These are phyloP conservation scores for Pilasporangium apinafurcum DNA, from an alignment of 352 stramenopile genomes.

Conservation along the genomic window DNA sequence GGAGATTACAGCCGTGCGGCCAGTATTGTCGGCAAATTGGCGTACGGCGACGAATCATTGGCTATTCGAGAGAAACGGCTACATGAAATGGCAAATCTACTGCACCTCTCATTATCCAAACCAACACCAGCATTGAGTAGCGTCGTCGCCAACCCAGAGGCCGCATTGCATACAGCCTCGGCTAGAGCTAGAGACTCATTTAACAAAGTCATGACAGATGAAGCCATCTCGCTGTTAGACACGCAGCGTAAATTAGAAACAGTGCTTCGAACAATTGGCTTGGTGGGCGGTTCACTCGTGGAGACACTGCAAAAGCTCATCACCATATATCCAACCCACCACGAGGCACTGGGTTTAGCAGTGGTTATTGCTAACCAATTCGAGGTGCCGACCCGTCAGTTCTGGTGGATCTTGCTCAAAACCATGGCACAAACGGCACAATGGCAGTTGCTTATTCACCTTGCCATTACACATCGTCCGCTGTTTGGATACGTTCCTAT, in stretches of 20 bases:
- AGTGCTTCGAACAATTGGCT: constrained; percentile 19
- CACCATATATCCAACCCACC: constrained; percentile 31
- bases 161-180: too few relatives aligned
- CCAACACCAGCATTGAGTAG: background rate
- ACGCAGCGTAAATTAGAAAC: constrained; percentile 32
- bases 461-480: constrained; percentile 26
- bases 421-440: constrained; percentile 36
- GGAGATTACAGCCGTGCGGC: constrained; percentile 25
- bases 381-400: constrained; percentile 35
- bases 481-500: constrained; percentile 37
- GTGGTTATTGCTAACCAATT: constrained; percentile 37
- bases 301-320: constrained; percentile 61
- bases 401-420: constrained; percentile 45
- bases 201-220: constrained; percentile 37
- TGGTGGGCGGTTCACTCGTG: constrained; percentile 44
- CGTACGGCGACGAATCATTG: constrained; percentile 38
- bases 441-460: constrained; percentile 33
- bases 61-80: constrained; percentile 29
- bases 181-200: constrained; percentile 27
- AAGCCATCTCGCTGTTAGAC: constrained; percentile 37
- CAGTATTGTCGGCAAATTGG: constrained; percentile 27
- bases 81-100: constrained; percentile 24
- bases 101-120: constrained; percentile 9
- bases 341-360: constrained; percentile 20
- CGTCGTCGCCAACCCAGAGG: background rate